Evolutionary conservation across 768 basidiomycete species (phyloP), one percentile per base, ranked within the genome.

Genomic region (Serpula lacrymans): DNA sequence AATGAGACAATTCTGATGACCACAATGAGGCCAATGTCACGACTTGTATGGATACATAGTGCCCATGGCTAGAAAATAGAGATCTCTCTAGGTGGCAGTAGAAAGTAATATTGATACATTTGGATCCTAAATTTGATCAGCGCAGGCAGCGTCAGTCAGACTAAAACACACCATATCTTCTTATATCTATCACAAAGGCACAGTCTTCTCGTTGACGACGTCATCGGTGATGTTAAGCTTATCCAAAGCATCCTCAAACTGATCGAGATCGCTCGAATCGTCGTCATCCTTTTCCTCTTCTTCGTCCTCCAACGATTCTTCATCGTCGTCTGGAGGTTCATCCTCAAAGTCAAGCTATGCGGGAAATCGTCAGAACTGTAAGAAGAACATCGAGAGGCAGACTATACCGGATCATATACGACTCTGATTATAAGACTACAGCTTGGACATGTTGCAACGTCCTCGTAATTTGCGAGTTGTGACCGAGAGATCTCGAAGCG

Each of bases 381-480:
- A 26, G 46, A 40, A 20, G 35, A 48, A 25, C 6, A 39, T 9
- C n/a, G 28, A 34, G 25, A 11, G 4, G 5, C 3, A 41, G 47
- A 25, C 77, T 88, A 56, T 57, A 97, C 95, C 34, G 92, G 94
- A 61, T 99, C 95, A 62, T 84, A 98, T 31, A 98, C 77, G 30
- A 98, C 87, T 41, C 95, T 71, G 36, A 98, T 90, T 23, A 97
- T 75, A 17, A 98, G 71, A 49, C 90, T 94, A 53, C 96, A 99
- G 60, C 90, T 94, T 1, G 96, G 96, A 69, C 96, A 98, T 37
- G 79, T 93, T 17, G 94, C 95, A 33, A 94, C 80, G 59, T 98
- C 96, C 54, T 97, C 96, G 41, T 80, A 96, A 50, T 92, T 71
- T 32, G 80, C 77, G 6, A 97, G 79, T 64, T 97, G 92, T 47